Evolutionary conservation across 2,329 filamentous ascomycete genomes (phyloP), one percentile per base, ranked within the genome.

Genomic region (Drechmeria coniospora): DNA sequence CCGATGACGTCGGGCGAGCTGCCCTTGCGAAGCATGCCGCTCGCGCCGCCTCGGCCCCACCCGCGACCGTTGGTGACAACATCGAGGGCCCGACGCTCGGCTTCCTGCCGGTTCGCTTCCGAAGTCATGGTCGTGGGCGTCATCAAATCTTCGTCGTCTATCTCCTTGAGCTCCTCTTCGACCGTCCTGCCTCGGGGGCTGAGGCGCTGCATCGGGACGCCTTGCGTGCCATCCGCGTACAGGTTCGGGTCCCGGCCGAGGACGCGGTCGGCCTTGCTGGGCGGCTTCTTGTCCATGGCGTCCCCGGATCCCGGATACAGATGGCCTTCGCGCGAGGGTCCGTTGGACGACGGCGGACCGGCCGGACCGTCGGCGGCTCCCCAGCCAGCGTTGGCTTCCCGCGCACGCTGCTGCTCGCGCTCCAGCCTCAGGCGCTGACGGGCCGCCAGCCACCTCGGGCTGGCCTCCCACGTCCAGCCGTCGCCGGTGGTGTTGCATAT

Each of bases 381-480:
- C 75, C 77, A 81, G 19, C 77, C 77, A 10, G 76, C 75, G 16
- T 61, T 67, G 12, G 66, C 55, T 49, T 83, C 78, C 30, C 76
- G 59, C 33, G 63, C 59, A 26, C 65, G 61, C 45, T 81, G 76
- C 27, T 66, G 58, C 29, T 68, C 59, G 25, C 72, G 56, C 34
- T 76, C 69, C 8, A 44, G 39, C 4, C 58, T 55, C n/a, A 84
- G 61, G 13, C 59, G 59, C 5, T 83, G 74, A 23, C 75, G 63
- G 4, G 76, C 79, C 20, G 75, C 72, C 3, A 80, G 36, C 79
- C 90, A 98, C 38, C 70, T 72, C 1, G 70, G 65, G 44, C 74
- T 92, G 1, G 86, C 69, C 43, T 94, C 84, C 90, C 90, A 98
- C 24, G 64, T 66, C 87, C 87, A 98, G 14, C 90, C 90, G 49